These are phyloP conservation scores for Thermochaetoides thermophila DNA, from an alignment of 495 filamentous ascomycete species.

Conservation along the genomic window DNA sequence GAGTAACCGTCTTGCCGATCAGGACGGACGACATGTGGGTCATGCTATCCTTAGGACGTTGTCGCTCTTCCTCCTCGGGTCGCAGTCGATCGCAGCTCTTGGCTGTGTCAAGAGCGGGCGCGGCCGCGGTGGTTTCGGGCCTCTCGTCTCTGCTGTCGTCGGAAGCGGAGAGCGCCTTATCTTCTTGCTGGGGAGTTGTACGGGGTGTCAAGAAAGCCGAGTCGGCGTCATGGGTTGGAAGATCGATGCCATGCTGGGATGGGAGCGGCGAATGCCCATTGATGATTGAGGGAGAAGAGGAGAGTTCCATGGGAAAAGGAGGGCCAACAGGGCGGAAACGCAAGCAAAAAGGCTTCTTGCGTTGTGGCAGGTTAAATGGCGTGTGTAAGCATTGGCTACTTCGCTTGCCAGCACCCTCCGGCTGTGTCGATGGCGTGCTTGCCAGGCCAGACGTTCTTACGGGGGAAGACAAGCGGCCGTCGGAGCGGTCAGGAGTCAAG, in stretches of 20 bases:
- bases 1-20: conserved; percentile 47
- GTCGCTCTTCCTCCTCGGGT: conserved; percentile 25
- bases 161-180: no score
- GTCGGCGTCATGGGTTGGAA: conserved; percentile 12
- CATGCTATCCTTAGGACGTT: conserved; percentile 18
- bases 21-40: conserved; percentile 33
- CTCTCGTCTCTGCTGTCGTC: conserved; percentile 3
- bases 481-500: conserved; percentile 8
- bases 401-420: conserved; percentile 13
- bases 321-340: conserved; percentile 5
- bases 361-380: conserved; percentile 14
- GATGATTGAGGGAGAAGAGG: conserved; percentile 9
- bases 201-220: conserved; percentile 9
- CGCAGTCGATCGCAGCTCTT: conserved; percentile 27
- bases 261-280: conserved; percentile 10
- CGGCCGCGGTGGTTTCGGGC: neutral
- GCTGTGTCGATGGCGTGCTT: conserved; percentile 23
- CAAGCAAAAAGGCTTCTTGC: conserved; percentile 14
- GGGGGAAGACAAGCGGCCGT: conserved; percentile 4
- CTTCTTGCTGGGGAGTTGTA: no score
- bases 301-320: conserved; percentile 10
- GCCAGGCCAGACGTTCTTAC: conserved; percentile 6
- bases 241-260: conserved; percentile 16
- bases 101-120: conserved; percentile 9
- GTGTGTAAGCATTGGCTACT: conserved; percentile 19